A percentile compares a stretch with the other conserved stretches of the same genome.
phyloP scores from a whole-genome alignment of 164 flowering plant species.

The Berberis thunbergii region DNA sequence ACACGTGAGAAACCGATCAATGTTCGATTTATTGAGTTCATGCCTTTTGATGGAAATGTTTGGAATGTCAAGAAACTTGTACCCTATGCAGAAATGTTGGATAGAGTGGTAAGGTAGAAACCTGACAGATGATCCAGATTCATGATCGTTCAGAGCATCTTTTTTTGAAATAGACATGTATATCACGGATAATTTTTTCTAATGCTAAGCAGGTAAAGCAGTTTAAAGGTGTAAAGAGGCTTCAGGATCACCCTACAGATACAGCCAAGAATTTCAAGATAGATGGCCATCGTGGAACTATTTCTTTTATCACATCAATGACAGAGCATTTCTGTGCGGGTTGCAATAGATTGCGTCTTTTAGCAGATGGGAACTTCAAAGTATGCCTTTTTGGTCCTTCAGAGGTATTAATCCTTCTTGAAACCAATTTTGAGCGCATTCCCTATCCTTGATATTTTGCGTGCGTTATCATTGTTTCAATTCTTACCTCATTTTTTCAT shows the following conservation, averaged over 20 bases:
- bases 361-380: slow-evolving; percentile 97
- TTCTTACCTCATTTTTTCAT: no score
- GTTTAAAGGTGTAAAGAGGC: slow-evolving; percentile 46
- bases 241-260: slow-evolving; percentile 74
- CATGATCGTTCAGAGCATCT: slow-evolving; percentile 1
- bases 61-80: slow-evolving; percentile 97
- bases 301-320: slow-evolving; percentile 98
- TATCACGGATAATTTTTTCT: slow-evolving; percentile 4
- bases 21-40: slow-evolving; percentile 93
- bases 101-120: slow-evolving; percentile 91
- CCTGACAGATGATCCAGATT: slow-evolving; percentile 17
- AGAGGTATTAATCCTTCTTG: slow-evolving; percentile 43
- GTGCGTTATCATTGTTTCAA: no score
- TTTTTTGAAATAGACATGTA: neutral
- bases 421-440: neutral
- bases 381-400: slow-evolving; percentile 98
- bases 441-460: neutral
- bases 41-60: slow-evolving; percentile 99
- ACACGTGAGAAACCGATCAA: slow-evolving; percentile 77
- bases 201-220: slow-evolving; percentile 41
- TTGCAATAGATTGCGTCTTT: slow-evolving; percentile 85
- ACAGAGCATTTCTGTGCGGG: slow-evolving; percentile 98
- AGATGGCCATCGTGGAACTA: slow-evolving; percentile 70
- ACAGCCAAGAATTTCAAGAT: slow-evolving; percentile 84
- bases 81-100: slow-evolving; percentile 77